phyloP scores from a whole-genome alignment of 75 land plant species.

The Adiantum capillusveneris region DNA sequence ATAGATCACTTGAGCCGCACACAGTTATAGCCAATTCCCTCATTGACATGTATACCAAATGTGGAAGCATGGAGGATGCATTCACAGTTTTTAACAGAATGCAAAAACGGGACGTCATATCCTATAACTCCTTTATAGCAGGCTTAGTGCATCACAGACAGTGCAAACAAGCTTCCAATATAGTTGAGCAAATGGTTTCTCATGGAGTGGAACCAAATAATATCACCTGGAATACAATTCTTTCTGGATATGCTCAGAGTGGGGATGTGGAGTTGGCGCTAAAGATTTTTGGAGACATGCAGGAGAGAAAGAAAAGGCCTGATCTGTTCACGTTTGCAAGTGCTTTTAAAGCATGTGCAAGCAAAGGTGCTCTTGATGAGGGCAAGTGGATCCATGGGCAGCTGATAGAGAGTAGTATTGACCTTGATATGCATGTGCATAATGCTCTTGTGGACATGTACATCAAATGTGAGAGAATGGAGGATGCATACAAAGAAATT shows the following conservation, averaged over 20 bases:
- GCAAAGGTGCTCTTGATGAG: conserved; percentile 14
- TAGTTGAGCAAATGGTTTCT: conserved; percentile 4
- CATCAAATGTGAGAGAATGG: conserved; percentile 39
- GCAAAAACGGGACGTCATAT: background rate
- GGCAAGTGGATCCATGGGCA: conserved; percentile 40
- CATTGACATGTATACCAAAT: conserved; percentile 12
- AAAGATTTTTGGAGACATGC: conserved; percentile 21
- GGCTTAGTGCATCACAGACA: background rate
- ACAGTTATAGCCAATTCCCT: conserved; percentile 8
- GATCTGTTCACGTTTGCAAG: conserved; percentile 36
- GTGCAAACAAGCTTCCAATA: background rate
- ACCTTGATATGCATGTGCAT: conserved; percentile 12
- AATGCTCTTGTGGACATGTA: conserved; percentile 61
- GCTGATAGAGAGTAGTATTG: conserved; percentile 23
- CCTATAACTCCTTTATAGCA: background rate
- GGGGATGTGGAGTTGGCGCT: conserved; percentile 23
- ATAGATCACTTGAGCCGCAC: conserved; percentile 9
- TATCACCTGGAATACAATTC: conserved; percentile 31
- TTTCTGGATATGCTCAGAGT: conserved; percentile 37
- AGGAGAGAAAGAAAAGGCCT: conserved; percentile 4
- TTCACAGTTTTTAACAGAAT: background rate
- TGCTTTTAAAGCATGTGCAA: conserved; percentile 29
- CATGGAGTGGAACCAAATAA: conserved; percentile 11
- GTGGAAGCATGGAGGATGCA: conserved; percentile 7
- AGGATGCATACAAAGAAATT: conserved; percentile 28